Base-by-base conservation (phyloP, 106 monocot genomes). In the Platanthera guangdongensis region DNA sequence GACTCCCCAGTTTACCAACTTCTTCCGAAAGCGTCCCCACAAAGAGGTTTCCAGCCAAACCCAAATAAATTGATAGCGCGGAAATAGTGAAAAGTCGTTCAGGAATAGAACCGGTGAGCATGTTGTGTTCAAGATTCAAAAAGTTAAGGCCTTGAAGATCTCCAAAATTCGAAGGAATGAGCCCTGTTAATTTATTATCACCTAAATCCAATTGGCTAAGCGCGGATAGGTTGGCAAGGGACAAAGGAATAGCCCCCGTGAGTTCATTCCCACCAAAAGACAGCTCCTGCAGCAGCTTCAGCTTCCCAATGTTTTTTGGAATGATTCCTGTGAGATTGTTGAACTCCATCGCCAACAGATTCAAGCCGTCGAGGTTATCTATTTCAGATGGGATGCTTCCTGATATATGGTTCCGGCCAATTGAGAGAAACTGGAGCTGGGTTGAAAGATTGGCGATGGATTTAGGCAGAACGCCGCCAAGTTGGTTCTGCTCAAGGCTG, bases 391-490 rank as follows among this genome's bases (percentile, higher is more conserved):
- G 19, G 9, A 60, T 60, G 18, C 59, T 60, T 60, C 59, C 19
- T 60, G 21, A 60, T 19, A 60, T 60, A 21, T 60, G 19, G 21
- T 60, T 60, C 6, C 1, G 11, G n/a, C 59, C 19, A 19, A 60
- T 19, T 19, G 59, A 19, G n/a, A 60, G n/a, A 11, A 7, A 6
- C 21, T 21, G 59, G 21, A 60, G 59, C 59, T 60, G 7, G 21
- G 18, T 60, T 19, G 59, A 60, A 21, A 60, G 59, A 8, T 60
- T 60, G 19, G 19, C 18, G 21, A 60, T 15, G 5, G 69, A 65
- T 47, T 63, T 15, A 25, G 85, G 85, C 9, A 85, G 53, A 45
- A 16, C 2, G 13, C 75, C 78, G 8, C 47, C 52, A 57, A 82
- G 54, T 7, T 39, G 49, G 59, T 82, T 86, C 39, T 13, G 3